These are phyloP conservation scores for Cyberlindnera xishuangbannaensis DNA, from an alignment of 805 yeast genomes.

Conservation along the genomic window DNA sequence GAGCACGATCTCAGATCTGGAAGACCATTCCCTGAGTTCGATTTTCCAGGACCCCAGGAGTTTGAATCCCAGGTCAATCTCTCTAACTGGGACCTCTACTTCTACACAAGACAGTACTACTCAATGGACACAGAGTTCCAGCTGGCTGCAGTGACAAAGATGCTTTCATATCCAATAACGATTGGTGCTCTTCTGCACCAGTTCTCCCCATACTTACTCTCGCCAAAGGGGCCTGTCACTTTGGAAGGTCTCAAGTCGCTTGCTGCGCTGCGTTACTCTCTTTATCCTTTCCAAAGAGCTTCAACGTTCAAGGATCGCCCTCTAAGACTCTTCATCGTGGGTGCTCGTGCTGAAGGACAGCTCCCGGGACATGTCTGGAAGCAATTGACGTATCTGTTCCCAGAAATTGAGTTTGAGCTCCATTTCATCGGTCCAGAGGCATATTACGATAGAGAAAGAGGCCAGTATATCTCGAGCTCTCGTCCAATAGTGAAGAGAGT, in stretches of 20 bases:
- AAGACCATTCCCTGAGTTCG: constrained; percentile 91
- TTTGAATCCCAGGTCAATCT: constrained; percentile 71
- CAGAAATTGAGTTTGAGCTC: constrained; percentile 74
- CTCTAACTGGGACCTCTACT: constrained; percentile 85
- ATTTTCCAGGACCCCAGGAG: constrained; percentile 79
- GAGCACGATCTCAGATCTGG: constrained; percentile 96
- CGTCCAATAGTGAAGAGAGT: constrained; percentile 68
- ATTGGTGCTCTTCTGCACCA: constrained; percentile 79
- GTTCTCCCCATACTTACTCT: constrained; percentile 74
- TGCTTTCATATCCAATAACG: constrained; percentile 89
- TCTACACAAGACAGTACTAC: constrained; percentile 86
- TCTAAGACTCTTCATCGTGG: constrained; percentile 80
- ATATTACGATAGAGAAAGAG: constrained; percentile 65
- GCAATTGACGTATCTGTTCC: constrained; percentile 81
- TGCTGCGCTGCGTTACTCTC: constrained; percentile 86
- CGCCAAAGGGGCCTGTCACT: constrained; percentile 83
- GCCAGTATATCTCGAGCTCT: constrained; percentile 49
- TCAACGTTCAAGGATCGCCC: constrained; percentile 76
- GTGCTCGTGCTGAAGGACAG: constrained; percentile 90
- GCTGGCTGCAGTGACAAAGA: constrained; percentile 90
- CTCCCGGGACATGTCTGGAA: constrained; percentile 95
- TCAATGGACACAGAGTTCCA: constrained; percentile 98
- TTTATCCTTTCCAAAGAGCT: constrained; percentile 61
- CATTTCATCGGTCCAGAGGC: constrained; percentile 95
- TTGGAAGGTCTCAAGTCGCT: constrained; percentile 90